Conservation (phyloP, 352 stramenopile genomes). For the Globisporangium megalacanthum region DNA sequence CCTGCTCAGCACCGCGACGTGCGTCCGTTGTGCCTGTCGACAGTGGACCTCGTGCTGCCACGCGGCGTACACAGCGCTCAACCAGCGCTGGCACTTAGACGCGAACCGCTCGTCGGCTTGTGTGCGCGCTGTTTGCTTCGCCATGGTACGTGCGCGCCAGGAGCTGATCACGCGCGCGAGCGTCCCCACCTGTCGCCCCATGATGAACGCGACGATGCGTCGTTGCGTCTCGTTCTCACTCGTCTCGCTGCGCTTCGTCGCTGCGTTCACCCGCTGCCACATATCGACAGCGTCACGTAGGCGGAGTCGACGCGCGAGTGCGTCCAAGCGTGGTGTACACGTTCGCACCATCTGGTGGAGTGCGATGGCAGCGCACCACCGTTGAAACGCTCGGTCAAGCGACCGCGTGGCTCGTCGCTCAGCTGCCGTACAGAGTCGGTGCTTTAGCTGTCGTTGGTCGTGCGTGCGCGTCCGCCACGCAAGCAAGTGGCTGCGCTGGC, state of each 20-base stretch:
- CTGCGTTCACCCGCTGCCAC: constrained; percentile 12
- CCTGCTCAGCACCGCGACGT: not conserved
- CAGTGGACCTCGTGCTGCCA: not conserved
- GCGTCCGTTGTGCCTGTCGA: not conserved
- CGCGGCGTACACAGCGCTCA: not conserved
- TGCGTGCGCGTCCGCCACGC: not conserved
- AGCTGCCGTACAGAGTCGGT: not conserved
- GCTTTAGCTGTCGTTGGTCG: not conserved
- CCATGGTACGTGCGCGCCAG: constrained; percentile 19
- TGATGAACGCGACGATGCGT: constrained; percentile 30
- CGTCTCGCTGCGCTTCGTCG: constrained; percentile 6
- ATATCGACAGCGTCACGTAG: not conserved
- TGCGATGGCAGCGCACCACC: not conserved
- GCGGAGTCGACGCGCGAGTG: not conserved
- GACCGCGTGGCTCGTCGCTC: not conserved
- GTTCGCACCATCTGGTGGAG: not conserved
- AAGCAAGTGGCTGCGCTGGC: not conserved
- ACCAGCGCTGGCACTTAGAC: not conserved
- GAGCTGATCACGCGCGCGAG: constrained; percentile 23
- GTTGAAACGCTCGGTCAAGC: not conserved
- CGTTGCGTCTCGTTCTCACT: constrained; percentile 23
- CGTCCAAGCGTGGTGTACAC: not conserved
- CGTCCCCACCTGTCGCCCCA: constrained; percentile 20
- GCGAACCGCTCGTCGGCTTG: not conserved
- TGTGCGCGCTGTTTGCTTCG: constrained; percentile 5